phyloP scores from a whole-genome alignment of 2,329 filamentous ascomycete species.

The Paracorniculantispora psalliotae region DNA sequence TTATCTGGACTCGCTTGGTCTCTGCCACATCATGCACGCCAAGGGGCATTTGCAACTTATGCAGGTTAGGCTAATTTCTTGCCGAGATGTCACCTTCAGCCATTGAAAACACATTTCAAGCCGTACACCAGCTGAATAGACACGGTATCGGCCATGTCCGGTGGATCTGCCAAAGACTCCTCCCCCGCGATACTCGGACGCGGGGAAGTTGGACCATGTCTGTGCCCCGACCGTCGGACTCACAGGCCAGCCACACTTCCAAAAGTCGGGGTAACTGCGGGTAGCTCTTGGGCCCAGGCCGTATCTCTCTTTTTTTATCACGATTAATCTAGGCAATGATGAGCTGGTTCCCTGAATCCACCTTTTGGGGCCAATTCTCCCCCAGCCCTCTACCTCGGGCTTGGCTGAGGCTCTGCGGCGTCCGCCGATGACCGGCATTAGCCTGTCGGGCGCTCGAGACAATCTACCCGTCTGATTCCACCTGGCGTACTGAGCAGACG shows the following conservation, averaged over 20 bases:
- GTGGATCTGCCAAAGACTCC: slow-evolving; percentile 5
- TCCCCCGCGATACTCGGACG: slow-evolving; percentile 10
- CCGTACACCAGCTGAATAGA: neutral
- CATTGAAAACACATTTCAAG: neutral
- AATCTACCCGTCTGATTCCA: slow-evolving; percentile 1
- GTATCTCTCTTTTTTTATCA: neutral
- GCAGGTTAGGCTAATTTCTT: neutral
- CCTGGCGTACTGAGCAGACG: neutral
- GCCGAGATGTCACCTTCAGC: neutral
- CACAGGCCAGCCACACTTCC: neutral
- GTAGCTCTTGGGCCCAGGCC: neutral
- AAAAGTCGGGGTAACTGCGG: neutral
- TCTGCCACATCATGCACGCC: neutral
- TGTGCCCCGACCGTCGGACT: neutral
- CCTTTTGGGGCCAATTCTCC: neutral
- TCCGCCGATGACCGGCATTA: slow-evolving; percentile 12
- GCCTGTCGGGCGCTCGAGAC: neutral
- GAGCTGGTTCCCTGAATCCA: neutral
- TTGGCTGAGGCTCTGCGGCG: neutral
- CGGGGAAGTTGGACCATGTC: neutral
- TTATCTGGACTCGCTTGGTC: neutral
- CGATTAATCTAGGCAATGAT: neutral
- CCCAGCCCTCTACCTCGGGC: neutral
- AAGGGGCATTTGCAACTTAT: neutral
- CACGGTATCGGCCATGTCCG: slow-evolving; percentile 8